These are phyloP conservation scores for Avicennia marina DNA, from an alignment of 257 asterid genomes.

Conservation along the genomic window DNA sequence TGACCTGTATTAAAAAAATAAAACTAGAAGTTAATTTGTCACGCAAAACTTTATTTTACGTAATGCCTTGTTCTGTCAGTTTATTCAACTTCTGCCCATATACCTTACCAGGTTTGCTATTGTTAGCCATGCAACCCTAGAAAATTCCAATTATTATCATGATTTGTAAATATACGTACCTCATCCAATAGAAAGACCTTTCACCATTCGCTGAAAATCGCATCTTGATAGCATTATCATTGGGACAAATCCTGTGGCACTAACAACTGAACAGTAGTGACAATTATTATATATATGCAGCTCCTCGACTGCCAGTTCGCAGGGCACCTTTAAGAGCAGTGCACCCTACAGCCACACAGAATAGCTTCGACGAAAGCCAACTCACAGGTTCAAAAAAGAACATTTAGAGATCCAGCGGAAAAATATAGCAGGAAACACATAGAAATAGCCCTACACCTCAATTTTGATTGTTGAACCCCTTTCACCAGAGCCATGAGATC, in stretches of 20 bases:
- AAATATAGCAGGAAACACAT: background rate
- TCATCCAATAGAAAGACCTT: too few relatives aligned
- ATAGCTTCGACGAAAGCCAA: slow-evolving; percentile 1
- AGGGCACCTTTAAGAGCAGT: background rate
- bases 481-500: too few relatives aligned
- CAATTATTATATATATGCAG: too few relatives aligned
- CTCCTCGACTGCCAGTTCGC: too few relatives aligned
- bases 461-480: too few relatives aligned
- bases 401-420: background rate
- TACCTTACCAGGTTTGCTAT: slow-evolving; percentile 12
- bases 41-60: slow-evolving; percentile 5
- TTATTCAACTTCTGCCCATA: slow-evolving; percentile 7
- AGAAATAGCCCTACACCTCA: background rate
- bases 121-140: slow-evolving; percentile 12
- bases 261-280: too few relatives aligned
- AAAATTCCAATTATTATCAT: background rate
- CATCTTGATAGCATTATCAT: too few relatives aligned
- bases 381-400: background rate
- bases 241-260: too few relatives aligned
- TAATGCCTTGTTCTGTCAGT: slow-evolving; percentile 14
- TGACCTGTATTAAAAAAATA: slow-evolving; percentile 10
- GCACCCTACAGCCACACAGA: background rate
- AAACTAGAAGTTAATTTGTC: slow-evolving; percentile 1
- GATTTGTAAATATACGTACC: too few relatives aligned
- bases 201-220: too few relatives aligned